A percentile compares a stretch with the other conserved stretches of the same genome.
Evolutionary conservation across 2,329 filamentous ascomycete genomes (phyloP).

Genomic region (Fusarium solani-melongenae): DNA sequence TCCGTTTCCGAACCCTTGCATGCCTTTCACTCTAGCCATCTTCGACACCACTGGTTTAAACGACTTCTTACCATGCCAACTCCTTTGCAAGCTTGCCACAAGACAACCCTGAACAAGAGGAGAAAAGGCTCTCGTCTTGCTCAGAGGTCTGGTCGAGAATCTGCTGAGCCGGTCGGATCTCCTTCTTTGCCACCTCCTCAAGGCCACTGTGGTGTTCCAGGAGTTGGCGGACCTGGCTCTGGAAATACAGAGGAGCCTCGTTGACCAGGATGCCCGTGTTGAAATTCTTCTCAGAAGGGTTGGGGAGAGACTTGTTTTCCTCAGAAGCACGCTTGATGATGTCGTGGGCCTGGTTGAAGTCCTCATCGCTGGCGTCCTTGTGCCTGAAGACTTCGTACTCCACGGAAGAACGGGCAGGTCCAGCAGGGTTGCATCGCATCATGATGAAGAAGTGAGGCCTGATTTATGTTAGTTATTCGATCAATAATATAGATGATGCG

Average conservation of each 20-base stretch:
- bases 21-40: background rate
- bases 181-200: constrained; percentile 17
- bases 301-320: constrained; percentile 20
- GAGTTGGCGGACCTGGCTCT: constrained; percentile 31
- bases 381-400: constrained; percentile 35
- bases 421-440: constrained; percentile 23
- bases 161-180: constrained; percentile 34
- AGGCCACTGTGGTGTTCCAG: constrained; percentile 30
- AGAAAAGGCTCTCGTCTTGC: constrained; percentile 27
- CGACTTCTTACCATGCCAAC: constrained; percentile 12
- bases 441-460: constrained; percentile 37
- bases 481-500: constrained; percentile 46
- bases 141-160: constrained; percentile 21
- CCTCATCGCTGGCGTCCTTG: constrained; percentile 22
- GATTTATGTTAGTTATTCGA: constrained; percentile 45
- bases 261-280: constrained; percentile 10
- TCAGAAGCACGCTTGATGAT: constrained; percentile 16
- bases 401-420: constrained; percentile 12
- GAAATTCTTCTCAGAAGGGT: constrained; percentile 18
- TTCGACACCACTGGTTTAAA: background rate
- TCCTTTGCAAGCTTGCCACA: constrained; percentile 29
- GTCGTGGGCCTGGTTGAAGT: constrained; percentile 20
- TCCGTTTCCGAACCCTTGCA: background rate
- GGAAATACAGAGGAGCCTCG: constrained; percentile 21
- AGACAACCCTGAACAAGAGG: constrained; percentile 25